A percentile compares a stretch with the other conserved stretches of the same genome.
Evolutionary conservation across 2,329 filamentous ascomycete genomes (phyloP).

Genomic region (Beauveria pseudobassiana): DNA sequence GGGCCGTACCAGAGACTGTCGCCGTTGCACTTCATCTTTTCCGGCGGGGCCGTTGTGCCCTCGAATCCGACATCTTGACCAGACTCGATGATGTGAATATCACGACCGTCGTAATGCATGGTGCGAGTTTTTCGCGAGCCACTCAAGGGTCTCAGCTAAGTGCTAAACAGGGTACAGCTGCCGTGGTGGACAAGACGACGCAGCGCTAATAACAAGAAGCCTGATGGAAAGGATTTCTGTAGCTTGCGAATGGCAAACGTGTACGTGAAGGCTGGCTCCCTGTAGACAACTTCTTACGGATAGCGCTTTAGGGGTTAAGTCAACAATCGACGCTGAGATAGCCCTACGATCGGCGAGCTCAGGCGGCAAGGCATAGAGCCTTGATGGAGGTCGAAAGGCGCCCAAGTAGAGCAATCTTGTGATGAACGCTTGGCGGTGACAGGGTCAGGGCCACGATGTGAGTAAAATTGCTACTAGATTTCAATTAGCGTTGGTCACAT

Average conservation of each 20-base stretch:
- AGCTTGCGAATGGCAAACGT: neutral
- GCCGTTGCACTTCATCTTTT: conserved; percentile 9
- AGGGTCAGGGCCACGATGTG: neutral
- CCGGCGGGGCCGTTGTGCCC: neutral
- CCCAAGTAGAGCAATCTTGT: neutral
- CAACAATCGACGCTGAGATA: neutral
- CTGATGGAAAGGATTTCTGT: neutral
- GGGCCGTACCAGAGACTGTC: conserved; percentile 8
- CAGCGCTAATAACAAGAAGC: neutral
- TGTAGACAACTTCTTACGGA: neutral
- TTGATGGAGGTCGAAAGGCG: neutral
- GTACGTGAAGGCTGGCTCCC: neutral
- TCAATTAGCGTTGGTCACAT: neutral
- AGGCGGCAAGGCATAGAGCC: neutral
- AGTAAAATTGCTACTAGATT: neutral
- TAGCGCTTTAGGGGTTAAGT: neutral
- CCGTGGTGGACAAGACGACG: neutral
- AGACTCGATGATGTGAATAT: conserved; percentile 8
- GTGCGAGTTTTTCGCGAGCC: neutral
- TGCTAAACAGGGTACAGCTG: neutral
- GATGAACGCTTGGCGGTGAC: neutral
- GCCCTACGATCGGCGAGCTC: conserved; percentile 1
- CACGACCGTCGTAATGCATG: neutral
- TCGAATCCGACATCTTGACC: conserved; percentile 4
- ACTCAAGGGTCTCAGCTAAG: neutral